Percentiles rank a stretch among this genome's conserved stretches.
Conservation (phyloP, 768 basidiomycete species). For the Tubosaeta sp. region DNA sequence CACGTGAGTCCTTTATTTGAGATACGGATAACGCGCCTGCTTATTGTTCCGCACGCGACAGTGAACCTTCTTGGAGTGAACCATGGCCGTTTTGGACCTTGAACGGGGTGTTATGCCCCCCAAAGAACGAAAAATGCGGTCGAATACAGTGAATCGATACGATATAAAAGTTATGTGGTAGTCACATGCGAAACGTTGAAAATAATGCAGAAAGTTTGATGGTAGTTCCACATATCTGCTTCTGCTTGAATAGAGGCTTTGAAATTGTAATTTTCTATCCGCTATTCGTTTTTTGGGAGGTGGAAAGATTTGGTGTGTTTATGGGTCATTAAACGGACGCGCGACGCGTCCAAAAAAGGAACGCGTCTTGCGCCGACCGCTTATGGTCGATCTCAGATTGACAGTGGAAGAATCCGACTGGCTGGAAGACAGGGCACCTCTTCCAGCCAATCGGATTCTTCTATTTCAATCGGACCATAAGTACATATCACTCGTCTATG, state of each 20-base stretch:
- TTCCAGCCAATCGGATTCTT: no score
- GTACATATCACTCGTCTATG: no score
- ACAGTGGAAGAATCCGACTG: constrained; percentile 13
- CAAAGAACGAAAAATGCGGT: constrained; percentile 18
- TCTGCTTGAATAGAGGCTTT: constrained; percentile 15
- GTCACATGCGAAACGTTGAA: constrained; percentile 13
- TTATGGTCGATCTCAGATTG: constrained; percentile 33
- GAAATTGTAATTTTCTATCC: constrained; percentile 25
- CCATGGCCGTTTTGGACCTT: constrained; percentile 1
- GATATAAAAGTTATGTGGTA: constrained; percentile 15
- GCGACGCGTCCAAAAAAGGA: constrained; percentile 36
- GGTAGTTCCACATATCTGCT: constrained; percentile 14
- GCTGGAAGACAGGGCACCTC: constrained; percentile 5
- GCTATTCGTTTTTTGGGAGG: constrained; percentile 27
- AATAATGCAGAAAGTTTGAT: constrained; percentile 14
- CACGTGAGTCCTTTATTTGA: constrained; percentile 33
- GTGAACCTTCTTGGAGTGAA: neutral
- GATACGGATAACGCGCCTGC: constrained; percentile 23
- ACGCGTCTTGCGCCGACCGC: constrained; percentile 37
- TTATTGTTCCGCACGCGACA: constrained; percentile 7
- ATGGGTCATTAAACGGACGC: constrained; percentile 16
- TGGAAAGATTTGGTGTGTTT: constrained; percentile 29
- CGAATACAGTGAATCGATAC: neutral
- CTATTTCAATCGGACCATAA: no score
- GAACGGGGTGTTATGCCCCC: constrained; percentile 9